Base-by-base conservation (phyloP, 106 monocot genomes). In the Allium cepa region DNA sequence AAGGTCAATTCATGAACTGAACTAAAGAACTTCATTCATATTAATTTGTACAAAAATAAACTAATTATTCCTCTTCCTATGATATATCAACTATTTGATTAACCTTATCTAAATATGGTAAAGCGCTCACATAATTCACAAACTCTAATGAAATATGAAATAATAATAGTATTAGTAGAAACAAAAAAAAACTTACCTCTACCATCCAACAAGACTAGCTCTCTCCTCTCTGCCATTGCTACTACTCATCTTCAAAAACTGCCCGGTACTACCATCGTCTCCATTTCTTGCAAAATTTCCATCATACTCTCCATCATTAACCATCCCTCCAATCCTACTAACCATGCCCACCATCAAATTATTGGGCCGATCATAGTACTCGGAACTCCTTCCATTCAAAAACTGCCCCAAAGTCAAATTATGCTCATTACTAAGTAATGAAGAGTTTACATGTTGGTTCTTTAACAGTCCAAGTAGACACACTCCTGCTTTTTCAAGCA, bases 401-500 rank as follows among this genome's bases (percentile, higher is more conserved):
- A 59, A 18, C 59, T 59, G 59, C 59, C 17, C 17, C 22, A 18
- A 18, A 9, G 0, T 9, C n/a, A 59, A 28, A 52, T 26, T 17
- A 26, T 18, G 17, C 50, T 6, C 26, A 17, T 5, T n/a, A 26
- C 50, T 22, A 22, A 22, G 22, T 22, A 1, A 22, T 22, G 22
- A 22, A 22, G 22, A 22, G 22, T 22, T 0, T 22, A 1, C 1
- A 22, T 36, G 36, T 2, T 4, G 5, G 36, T 5, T 36, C 4
- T 2, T 36, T 36, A 2, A 36, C 36, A 36, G 36, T 36, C 3
- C 36, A 36, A 36, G 36, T 5, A 36, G 36, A 36, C 36, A 36
- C 36, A 36, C 36, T 4, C 36, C 36, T 36, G 65, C 65, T 65
- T 65, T 46, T 17, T 65, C 65, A 47, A 65, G 65, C 49, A 88